phyloP scores from a whole-genome alignment of 345 rosid genomes.

The Carallia pectinifolia region DNA sequence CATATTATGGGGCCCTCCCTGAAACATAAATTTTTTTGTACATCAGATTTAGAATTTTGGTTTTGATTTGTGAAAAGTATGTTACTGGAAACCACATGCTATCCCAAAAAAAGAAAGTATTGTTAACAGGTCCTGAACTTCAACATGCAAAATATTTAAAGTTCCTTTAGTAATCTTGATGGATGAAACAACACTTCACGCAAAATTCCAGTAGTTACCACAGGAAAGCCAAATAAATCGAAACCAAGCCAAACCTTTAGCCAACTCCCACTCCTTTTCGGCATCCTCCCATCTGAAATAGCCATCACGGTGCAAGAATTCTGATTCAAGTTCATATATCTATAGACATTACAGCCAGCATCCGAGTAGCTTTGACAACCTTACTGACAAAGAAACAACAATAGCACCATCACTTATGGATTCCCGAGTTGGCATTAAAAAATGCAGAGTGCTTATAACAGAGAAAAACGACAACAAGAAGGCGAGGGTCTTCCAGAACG shows the following conservation, averaged over 20 bases:
- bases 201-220: not conserved
- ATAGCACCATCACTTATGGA: not conserved
- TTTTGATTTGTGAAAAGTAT: too few species aligned
- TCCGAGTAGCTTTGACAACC: conserved; percentile 75
- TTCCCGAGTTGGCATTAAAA: too few species aligned
- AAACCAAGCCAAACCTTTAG: conserved; percentile 46
- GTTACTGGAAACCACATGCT: too few species aligned
- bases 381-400: conserved; percentile 25
- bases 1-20: conserved; percentile 90
- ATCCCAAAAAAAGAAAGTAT: too few species aligned
- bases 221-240: not conserved
- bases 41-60: too few species aligned
- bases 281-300: conserved; percentile 78
- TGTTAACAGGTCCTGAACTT: too few species aligned
- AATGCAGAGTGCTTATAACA: too few species aligned
- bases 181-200: not conserved
- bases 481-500: too few species aligned
- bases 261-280: conserved; percentile 83
- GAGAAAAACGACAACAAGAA: too few species aligned
- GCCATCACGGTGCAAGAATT: conserved; percentile 77
- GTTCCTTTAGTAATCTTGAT: too few species aligned
- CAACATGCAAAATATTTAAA: too few species aligned
- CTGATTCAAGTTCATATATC: conserved; percentile 36
- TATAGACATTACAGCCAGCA: conserved; percentile 62
- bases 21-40: conserved; percentile 15